phyloP scores from a whole-genome alignment of 305 asterid genomes.

The Fraxinus velutina region DNA sequence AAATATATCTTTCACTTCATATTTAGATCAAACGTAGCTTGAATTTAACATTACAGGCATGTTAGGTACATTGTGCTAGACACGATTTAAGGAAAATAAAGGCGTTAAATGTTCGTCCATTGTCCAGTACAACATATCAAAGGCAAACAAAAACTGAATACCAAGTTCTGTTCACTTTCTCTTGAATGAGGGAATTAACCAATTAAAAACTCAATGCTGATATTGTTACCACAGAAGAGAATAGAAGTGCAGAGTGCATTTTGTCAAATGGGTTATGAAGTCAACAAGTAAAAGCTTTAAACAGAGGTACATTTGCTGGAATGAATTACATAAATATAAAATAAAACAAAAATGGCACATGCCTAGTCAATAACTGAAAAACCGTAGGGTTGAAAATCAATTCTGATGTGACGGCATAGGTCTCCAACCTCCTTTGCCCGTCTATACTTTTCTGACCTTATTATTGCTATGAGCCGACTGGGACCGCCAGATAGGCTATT shows the following conservation, averaged over 20 bases:
- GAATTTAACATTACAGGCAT: neutral
- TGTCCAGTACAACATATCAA: neutral
- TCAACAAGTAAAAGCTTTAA: neutral
- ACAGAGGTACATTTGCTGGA: neutral
- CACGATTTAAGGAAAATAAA: neutral
- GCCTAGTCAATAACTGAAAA: neutral
- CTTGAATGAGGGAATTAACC: neutral
- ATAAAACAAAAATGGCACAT: neutral
- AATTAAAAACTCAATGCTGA: neutral
- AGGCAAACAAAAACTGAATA: neutral
- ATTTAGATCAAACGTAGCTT: neutral
- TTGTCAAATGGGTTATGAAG: neutral
- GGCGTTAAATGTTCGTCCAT: neutral
- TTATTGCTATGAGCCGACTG: constrained; percentile 52
- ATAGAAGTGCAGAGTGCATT: neutral
- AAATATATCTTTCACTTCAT: neutral
- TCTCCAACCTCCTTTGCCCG: neutral
- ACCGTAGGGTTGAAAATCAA: neutral
- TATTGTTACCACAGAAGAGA: neutral
- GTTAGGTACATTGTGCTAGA: neutral
- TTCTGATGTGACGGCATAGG: neutral
- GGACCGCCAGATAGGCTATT: constrained; percentile 47
- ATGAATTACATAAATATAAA: neutral
- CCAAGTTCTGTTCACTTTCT: neutral
- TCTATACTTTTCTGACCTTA: constrained; percentile 33